Base-by-base conservation (phyloP, 495 filamentous ascomycete genomes). In the Trichoderma reesei region DNA sequence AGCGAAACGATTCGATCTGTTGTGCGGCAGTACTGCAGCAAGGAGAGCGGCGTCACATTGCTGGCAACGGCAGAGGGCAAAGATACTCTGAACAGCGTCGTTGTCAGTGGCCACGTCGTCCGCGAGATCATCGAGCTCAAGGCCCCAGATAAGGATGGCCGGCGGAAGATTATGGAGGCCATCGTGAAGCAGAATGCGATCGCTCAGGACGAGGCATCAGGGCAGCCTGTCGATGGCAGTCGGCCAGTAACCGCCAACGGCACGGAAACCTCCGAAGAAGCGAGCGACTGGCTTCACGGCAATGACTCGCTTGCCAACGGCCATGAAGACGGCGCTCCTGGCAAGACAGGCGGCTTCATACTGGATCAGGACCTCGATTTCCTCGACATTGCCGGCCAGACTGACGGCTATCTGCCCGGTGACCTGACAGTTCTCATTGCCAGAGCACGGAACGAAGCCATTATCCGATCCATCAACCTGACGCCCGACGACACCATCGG, bases 361-460 rank as follows among this genome's bases (percentile, higher is more conserved):
- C 74, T 92, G 11, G 86, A 88, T 63, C 75, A 81, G 1, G 80
- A 88, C n/a, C 84, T 98, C 10, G 94, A 98, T 73, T 89, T 96
- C 63, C 86, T 98, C 16, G 92, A 97, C 62, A 79, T 98, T 60
- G 91, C 95, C 5, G 91, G 92, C 18, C 86, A 90, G 69, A 98
- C 92, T 0, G 94, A 98, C 69, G 94, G 94, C 3, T 98, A 96
- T 72, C 96, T 96, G 91, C 94, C 94, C 0, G 94, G 92, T 3
- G 94, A 98, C 73, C 80, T 98, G 56, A 85, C 89, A 16, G 80
- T 96, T 0, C 84, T 97, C 31, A 86, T 96, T 39, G 86, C 90
- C 56, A 86, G 94, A 63, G 94, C 94, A 13, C 85, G 93, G 56
- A 96, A 88, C 70, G 94, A 98, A 76, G 90, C 92, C 11, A 79